Evolutionary conservation across 2,329 filamentous ascomycete genomes (phyloP), one percentile per base, ranked within the genome.

Genomic region (Beauveria bassiana): DNA sequence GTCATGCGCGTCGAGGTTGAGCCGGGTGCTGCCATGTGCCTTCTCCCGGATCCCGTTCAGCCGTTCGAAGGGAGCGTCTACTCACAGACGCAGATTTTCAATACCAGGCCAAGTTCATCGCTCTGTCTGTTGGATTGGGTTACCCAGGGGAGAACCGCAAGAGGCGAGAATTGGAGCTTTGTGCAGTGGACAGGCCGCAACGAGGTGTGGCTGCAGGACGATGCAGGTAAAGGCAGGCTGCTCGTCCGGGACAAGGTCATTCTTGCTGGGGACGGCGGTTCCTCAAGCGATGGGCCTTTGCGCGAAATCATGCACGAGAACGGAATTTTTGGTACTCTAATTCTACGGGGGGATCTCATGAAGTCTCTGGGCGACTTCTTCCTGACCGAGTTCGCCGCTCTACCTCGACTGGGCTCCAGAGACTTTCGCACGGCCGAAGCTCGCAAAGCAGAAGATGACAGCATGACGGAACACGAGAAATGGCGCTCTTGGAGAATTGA

Each of bases 51-150:
- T 71, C 95, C 95, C 0, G 89, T 96, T 3, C 93, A 97, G 71
- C 95, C 95, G 0, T 98, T 96, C 72, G 86, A 86, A 64, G 83
- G 85, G 64, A 96, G 91, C 69, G 84, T 89, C 49, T 98, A 96
- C 74, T 85, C 89, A 67, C 95, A 98, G 74, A 81, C 79, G 18
- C 95, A 98, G 73, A 82, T 86, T 22, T 97, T 97, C 73, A 82
- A 82, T 42, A 74, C 88, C 56, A 78, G 78, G 8, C 75, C 77
- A 9, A 74, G 70, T 6, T 84, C 79, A 67, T 86, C 88, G 46
- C 75, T 98, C 16, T 96, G 92, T 70, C 81, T 96, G 2, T 78
- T 96, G 51, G 95, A 99, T 73, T 99, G 95, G 95, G 92, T 98
- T 7, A 96, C 87, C 2, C 90, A 93, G 70, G 95, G 95, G 8